phyloP scores from a whole-genome alignment of 441 rosid species.

The Flueggea neowawraea region DNA sequence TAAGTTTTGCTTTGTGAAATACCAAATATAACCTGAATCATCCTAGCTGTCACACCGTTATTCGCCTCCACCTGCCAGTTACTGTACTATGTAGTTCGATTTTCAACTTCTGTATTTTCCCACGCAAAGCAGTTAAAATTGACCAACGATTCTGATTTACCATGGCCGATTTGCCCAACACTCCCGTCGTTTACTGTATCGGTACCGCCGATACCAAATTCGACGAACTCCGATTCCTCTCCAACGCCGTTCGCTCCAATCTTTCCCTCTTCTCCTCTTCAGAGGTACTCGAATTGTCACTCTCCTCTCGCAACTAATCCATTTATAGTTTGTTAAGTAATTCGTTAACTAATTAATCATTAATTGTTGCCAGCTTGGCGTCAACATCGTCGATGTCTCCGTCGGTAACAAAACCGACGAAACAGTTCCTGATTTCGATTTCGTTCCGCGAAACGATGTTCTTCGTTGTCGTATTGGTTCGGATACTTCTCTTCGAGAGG shows the following conservation, averaged over 20 bases:
- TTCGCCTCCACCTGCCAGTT: no score
- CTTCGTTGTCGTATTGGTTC: conserved; percentile 32
- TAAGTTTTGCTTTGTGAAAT: no score
- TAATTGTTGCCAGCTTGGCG: conserved; percentile 43
- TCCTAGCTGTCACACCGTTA: no score
- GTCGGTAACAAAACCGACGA: conserved; percentile 35
- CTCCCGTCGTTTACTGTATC: conserved; percentile 54
- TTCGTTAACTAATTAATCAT: no score
- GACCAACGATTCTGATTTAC: no score
- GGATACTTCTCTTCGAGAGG: conserved; percentile 38
- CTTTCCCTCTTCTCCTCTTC: conserved; percentile 44
- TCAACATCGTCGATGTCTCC: conserved; percentile 83
- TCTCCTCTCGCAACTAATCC: no score
- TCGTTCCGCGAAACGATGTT: conserved; percentile 55
- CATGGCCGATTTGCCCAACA: conserved; percentile 16
- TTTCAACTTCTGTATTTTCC: no score
- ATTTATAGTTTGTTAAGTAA: no score
- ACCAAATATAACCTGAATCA: no score
- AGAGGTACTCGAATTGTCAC: conserved; percentile 34
- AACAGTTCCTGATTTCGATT: conserved; percentile 32
- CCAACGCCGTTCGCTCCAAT: conserved; percentile 54
- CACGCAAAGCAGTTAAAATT: no score
- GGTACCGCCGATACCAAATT: conserved; percentile 88
- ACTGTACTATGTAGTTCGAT: no score
- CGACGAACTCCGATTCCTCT: conserved; percentile 70